These are phyloP conservation scores for Tricholoma hemisulphureum DNA, from an alignment of 768 basidiomycete species.

Conservation along the genomic window DNA sequence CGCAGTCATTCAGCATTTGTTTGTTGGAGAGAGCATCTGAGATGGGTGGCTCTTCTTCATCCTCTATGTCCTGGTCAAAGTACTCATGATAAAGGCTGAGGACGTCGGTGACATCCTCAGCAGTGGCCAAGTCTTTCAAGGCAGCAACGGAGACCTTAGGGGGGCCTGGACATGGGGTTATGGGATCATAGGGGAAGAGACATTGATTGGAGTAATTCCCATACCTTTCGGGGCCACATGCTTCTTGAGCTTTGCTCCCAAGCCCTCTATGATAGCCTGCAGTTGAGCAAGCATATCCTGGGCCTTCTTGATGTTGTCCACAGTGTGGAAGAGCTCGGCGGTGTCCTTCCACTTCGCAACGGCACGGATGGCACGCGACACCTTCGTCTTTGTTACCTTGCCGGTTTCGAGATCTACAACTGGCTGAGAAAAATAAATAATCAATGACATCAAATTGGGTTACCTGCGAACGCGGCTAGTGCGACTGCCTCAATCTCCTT, in stretches of 20 bases:
- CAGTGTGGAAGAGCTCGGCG: conserved; percentile 3
- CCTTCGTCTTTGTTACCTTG: not conserved
- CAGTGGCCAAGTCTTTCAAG: conserved; percentile 8
- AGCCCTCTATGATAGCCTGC: conserved; percentile 3
- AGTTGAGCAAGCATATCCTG: conserved; percentile 3
- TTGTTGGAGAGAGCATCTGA: conserved; percentile 7
- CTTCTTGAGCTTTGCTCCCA: conserved; percentile 1
- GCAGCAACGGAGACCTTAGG: conserved; percentile 5
- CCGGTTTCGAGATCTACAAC: not conserved
- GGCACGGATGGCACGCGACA: not conserved
- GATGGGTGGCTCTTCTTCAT: not conserved
- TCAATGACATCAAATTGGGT: not conserved
- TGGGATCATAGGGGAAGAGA: not conserved
- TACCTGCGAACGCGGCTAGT: conserved; percentile 8
- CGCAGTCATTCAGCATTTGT: conserved; percentile 14
- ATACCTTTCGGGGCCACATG: not conserved
- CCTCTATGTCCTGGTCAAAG: conserved; percentile 1
- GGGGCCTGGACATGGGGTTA: not conserved
- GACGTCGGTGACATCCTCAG: conserved; percentile 7
- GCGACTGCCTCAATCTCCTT: not conserved
- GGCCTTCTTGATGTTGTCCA: not conserved
- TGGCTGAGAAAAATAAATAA: not conserved
- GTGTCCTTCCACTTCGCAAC: conserved; percentile 5
- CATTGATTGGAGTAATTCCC: not conserved
- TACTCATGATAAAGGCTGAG: conserved; percentile 6